These are phyloP conservation scores for Hawksworthiomyces lignivorus DNA, from an alignment of 2,329 filamentous ascomycete species.

Conservation along the genomic window DNA sequence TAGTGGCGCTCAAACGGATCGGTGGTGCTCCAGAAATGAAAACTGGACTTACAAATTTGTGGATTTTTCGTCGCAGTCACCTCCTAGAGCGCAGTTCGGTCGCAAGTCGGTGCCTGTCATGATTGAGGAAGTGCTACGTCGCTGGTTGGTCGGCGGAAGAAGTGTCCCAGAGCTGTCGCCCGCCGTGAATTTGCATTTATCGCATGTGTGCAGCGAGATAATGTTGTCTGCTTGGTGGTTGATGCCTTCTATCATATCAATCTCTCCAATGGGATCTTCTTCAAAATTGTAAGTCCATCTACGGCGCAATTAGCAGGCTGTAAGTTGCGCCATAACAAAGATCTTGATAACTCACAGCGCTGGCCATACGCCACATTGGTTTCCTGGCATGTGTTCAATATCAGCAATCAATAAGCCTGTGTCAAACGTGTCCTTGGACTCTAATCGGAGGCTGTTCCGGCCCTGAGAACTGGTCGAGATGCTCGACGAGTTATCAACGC, in stretches of 20 bases:
- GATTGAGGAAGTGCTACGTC: not conserved
- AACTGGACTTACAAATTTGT: constrained; percentile 13
- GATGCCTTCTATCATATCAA: constrained; percentile 49
- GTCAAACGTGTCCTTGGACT: constrained; percentile 37
- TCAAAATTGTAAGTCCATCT: constrained; percentile 22
- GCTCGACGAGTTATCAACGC: constrained; percentile 31
- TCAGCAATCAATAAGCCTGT: constrained; percentile 39
- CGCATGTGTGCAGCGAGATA: constrained; percentile 40
- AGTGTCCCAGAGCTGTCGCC: not conserved
- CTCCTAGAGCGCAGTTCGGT: constrained; percentile 15
- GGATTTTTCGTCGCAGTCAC: constrained; percentile 10
- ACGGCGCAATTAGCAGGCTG: no score
- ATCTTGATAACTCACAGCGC: constrained; percentile 27
- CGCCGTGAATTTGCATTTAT: constrained; percentile 32
- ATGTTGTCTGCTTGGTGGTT: constrained; percentile 34
- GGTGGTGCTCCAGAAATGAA: no score
- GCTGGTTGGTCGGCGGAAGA: not conserved
- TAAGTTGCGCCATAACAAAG: constrained; percentile 21
- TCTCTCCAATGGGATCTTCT: constrained; percentile 43
- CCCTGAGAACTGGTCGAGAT: constrained; percentile 24
- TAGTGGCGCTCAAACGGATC: no score
- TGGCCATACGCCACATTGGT: constrained; percentile 42
- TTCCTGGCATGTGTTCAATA: constrained; percentile 42
- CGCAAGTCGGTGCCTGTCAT: constrained; percentile 13
- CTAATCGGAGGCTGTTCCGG: constrained; percentile 37